Conservation (phyloP, 2,329 filamentous ascomycete species). For the Trichoderma atroviride region DNA sequence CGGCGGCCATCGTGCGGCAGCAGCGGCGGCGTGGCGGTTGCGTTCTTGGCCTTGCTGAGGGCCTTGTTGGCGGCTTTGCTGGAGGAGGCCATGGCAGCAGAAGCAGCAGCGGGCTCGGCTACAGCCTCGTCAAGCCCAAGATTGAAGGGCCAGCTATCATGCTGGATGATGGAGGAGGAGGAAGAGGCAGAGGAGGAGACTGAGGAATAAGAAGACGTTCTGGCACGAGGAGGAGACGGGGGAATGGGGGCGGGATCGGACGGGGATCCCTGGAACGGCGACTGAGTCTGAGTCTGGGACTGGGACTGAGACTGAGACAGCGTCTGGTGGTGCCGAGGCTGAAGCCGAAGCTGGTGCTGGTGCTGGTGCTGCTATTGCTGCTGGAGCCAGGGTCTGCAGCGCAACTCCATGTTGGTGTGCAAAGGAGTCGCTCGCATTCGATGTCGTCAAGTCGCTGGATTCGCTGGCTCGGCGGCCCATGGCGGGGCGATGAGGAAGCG, state of each 20-base stretch:
- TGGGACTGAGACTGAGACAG: slow-evolving; percentile 24
- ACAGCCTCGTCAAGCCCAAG: slow-evolving; percentile 35
- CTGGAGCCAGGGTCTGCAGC: slow-evolving; percentile 39
- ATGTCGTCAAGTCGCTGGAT: slow-evolving; percentile 31
- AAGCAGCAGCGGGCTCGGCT: slow-evolving; percentile 29
- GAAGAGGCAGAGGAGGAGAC: slow-evolving; percentile 22
- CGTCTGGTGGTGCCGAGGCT: not conserved
- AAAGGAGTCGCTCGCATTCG: slow-evolving; percentile 35
- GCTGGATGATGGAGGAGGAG: slow-evolving; percentile 27
- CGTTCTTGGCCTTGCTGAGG: slow-evolving; percentile 5
- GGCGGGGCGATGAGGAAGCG: slow-evolving; percentile 32
- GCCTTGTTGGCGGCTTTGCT: slow-evolving; percentile 21
- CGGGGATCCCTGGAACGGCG: slow-evolving; percentile 5
- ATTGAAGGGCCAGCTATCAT: slow-evolving; percentile 29
- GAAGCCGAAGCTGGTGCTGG: not conserved
- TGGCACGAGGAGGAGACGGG: not conserved
- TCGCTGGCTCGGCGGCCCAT: slow-evolving; percentile 34
- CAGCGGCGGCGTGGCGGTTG: slow-evolving; percentile 41
- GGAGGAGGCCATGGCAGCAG: slow-evolving; percentile 27
- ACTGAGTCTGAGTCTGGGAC: slow-evolving; percentile 3
- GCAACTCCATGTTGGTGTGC: slow-evolving; percentile 37
- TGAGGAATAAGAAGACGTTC: not conserved
- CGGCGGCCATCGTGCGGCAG: slow-evolving; percentile 35
- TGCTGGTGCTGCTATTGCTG: not conserved
- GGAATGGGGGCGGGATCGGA: slow-evolving; percentile 8